Evolutionary conservation across 108 stramenopile species (phyloP), one percentile per base, ranked within the genome.

Genomic region (Nitzschia sp.): DNA sequence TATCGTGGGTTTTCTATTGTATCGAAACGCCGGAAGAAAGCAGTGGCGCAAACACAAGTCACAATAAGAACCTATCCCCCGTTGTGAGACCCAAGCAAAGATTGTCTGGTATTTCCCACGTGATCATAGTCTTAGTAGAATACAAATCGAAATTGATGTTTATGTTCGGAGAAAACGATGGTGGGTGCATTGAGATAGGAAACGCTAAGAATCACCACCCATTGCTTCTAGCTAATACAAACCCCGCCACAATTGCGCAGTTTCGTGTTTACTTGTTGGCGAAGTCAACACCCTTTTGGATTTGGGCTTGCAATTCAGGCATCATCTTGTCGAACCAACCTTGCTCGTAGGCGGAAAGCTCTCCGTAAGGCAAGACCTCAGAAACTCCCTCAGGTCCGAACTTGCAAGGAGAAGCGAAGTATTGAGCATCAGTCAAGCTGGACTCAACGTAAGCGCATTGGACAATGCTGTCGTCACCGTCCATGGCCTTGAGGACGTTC

Each of bases 371-470:
- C 52, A 89, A 69, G 59, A 99, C 81, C 71, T 97, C 86, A 80
- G 87, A 89, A 20, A 98, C 95, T n/a, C 99, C 99, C 62, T 97
- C 78, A 65, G 78, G 75, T 57, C 96, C 98, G 70, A 99, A 92
- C 76, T 86, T 88, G 78, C 92, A 87, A 12, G 96, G 96, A 44
- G 94, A 83, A 15, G 99, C 95, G 89, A 99, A 99, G 86, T 85
- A 99, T 8, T 79, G 72, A 14, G 95, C 93, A 39, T 95, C 95
- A n/a, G 97, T 97, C 52, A 99, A 64, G 75, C 51, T 57, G 63
- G 84, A 87, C 70, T 98, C 95, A 11, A 99, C 99, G 71, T 81
- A 99, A 0, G 99, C 91, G 74, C 97, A 98, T 71, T 98, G 97
- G 25, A 77, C 75, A 20, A 98, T 68, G 50, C 77, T 88, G 41